These are phyloP conservation scores for Penicillium sp. DNA, from an alignment of 2,329 filamentous ascomycete species.

Conservation along the genomic window DNA sequence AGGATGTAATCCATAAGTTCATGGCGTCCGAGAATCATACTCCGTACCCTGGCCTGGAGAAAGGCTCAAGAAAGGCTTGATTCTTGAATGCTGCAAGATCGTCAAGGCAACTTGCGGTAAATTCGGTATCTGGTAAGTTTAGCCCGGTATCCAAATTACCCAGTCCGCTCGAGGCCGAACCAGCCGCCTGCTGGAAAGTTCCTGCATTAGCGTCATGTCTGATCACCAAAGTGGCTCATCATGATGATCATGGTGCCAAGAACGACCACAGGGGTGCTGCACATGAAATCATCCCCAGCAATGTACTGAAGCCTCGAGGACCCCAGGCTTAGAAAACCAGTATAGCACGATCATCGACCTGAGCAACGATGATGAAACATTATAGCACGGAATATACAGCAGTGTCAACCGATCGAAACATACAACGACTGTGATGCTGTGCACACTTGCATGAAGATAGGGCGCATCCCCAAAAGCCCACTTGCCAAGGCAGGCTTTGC, in stretches of 20 bases:
- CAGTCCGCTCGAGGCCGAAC: not conserved
- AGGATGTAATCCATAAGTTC: too few relatives aligned
- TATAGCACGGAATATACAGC: too few relatives aligned
- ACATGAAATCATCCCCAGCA: constrained; percentile 9
- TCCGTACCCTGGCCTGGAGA: too few relatives aligned
- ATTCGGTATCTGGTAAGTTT: not conserved
- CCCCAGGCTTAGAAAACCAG: too few relatives aligned
- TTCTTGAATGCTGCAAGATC: not conserved
- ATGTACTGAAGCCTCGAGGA: not conserved
- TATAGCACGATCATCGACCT: too few relatives aligned
- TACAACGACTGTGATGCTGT: not conserved
- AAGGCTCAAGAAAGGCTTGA: too few relatives aligned
- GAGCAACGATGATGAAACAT: too few relatives aligned
- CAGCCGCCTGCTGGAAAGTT: constrained; percentile 31
- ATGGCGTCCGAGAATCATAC: too few relatives aligned
- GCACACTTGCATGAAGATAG: not conserved
- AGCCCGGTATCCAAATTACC: not conserved
- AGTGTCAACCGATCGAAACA: too few relatives aligned
- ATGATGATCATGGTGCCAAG: constrained; percentile 5
- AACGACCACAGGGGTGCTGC: constrained; percentile 7
- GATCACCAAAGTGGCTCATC: constrained; percentile 10
- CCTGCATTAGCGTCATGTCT: constrained; percentile 41
- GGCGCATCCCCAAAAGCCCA: not conserved
- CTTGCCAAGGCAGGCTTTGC: not conserved
- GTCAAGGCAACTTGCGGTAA: not conserved